These are phyloP conservation scores for Murraya koenigii DNA, from an alignment of 345 rosid genomes.

Conservation along the genomic window DNA sequence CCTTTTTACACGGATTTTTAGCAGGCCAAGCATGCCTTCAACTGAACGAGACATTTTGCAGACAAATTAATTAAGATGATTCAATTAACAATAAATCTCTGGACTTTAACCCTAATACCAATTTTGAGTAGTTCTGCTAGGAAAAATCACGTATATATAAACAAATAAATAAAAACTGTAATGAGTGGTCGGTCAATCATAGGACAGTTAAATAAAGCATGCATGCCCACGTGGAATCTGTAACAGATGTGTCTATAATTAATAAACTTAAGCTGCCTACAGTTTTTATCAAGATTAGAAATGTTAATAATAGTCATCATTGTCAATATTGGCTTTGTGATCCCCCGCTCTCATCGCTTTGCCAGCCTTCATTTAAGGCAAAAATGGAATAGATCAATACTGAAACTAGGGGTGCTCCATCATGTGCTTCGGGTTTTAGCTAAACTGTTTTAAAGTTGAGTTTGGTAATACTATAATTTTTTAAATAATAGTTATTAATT, in stretches of 20 bases:
- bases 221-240: not conserved
- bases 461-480: too few relatives aligned
- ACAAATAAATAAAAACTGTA: not conserved
- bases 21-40: constrained; percentile 34
- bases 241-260: not conserved
- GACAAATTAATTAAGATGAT: not conserved
- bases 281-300: too few relatives aligned
- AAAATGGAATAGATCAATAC: not conserved
- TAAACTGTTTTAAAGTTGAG: not conserved
- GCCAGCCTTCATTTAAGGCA: not conserved
- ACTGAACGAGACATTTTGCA: constrained; percentile 13
- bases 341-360: not conserved
- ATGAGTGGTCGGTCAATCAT: not conserved
- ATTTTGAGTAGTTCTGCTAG: not conserved
- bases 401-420: not conserved
- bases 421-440: not conserved
- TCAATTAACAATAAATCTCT: not conserved
- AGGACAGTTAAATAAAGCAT: not conserved
- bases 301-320: not conserved
- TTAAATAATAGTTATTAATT: too few relatives aligned
- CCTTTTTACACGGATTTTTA: constrained; percentile 24
- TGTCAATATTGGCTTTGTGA: not conserved
- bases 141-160: not conserved
- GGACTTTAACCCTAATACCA: not conserved
- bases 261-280: too few relatives aligned